Percentiles rank a stretch among this genome's conserved stretches.
Evolutionary conservation across 177 flowering plant species (phyloP).

Genomic region (Tripterygium wilfordii): DNA sequence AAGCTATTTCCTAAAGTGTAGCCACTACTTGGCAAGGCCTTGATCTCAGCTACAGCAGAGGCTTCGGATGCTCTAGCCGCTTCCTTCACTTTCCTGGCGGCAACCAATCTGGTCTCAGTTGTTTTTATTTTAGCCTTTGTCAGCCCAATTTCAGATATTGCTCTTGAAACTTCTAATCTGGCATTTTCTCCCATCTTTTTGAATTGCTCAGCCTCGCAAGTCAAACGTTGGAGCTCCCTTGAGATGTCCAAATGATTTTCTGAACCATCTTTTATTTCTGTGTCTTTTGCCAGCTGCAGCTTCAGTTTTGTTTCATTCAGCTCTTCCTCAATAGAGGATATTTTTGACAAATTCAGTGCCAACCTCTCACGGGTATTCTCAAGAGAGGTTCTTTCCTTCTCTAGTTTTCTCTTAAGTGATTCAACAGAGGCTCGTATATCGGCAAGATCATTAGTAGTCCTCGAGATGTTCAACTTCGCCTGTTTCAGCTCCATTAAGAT

Average conservation of each 20-base stretch:
- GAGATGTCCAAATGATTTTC: constrained; percentile 39
- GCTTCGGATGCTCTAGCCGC: constrained; percentile 90
- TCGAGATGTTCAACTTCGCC: constrained; percentile 78
- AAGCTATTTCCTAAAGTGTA: constrained; percentile 12
- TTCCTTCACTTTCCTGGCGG: constrained; percentile 86
- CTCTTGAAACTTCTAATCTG: constrained; percentile 49
- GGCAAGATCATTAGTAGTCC: constrained; percentile 68
- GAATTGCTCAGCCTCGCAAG: constrained; percentile 63
- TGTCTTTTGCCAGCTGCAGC: constrained; percentile 35
- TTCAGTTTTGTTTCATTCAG: constrained; percentile 43
- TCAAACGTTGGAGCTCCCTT: constrained; percentile 53
- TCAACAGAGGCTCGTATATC: constrained; percentile 74
- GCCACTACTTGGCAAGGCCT: constrained; percentile 42
- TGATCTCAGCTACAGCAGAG: constrained; percentile 71
- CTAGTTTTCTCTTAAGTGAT: constrained; percentile 53
- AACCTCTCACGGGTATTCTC: constrained; percentile 67
- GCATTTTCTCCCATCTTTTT: constrained; percentile 75
- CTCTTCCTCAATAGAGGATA: constrained; percentile 64
- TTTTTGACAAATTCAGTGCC: constrained; percentile 39
- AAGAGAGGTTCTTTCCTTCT: constrained; percentile 58
- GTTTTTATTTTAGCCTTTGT: constrained; percentile 57
- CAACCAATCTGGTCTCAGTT: constrained; percentile 70
- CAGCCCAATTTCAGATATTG: constrained; percentile 69
- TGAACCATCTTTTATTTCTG: constrained; percentile 20
- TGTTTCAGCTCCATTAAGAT: constrained; percentile 75